Base-by-base conservation (phyloP, 495 filamentous ascomycete species). In the Hypoxylon lienhwacheense region DNA sequence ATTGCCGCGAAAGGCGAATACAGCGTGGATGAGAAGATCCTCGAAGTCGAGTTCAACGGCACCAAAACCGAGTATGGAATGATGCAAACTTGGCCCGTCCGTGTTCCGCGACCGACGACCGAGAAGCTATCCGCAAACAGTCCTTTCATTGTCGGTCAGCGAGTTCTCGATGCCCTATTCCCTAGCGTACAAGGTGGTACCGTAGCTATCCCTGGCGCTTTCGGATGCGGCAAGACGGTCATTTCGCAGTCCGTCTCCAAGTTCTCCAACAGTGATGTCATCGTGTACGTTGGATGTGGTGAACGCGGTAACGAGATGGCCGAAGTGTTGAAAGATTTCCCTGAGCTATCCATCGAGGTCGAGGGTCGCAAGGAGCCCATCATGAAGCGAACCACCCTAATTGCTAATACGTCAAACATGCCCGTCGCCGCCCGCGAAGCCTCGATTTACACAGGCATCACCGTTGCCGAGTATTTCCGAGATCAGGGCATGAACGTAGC, bases 331-430 rank as follows among this genome's bases (percentile, higher is more conserved):
- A 97, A 96, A 89, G 93, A 99, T 72, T 99, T 99, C 82, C 93
- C 93, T 31, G 89, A 95, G 81, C 87, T 98, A 51, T 85, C 85
- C 19, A 97, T 97, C 71, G 82, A 89, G 12, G 79, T 97, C 52
- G 81, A 91, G 17, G 93, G 93, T 61, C 90, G 91, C 65, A 85
- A 90, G 77, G 95, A 97, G 69, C 90, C 93, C 50, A 97, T 99
- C 80, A 99, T 99, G 93, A 99, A 97, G 82, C 95, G 93, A 64
- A 97, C 93, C 43, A 91, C 90, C 32, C 81, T 99, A 44, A 97
- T 99, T 69, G 93, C 93, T 66, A 99, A 99, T 71, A 99, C 93
- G 20, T 99, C 93, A 51, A 99, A 99, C 78, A 99, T 99, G 93
- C 93, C 93, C 56, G 93, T 99, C 66, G 93, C 93, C 49, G 93